Conservation (phyloP, 192 early-diverging fungal species). For the Linnemannia zychae region DNA sequence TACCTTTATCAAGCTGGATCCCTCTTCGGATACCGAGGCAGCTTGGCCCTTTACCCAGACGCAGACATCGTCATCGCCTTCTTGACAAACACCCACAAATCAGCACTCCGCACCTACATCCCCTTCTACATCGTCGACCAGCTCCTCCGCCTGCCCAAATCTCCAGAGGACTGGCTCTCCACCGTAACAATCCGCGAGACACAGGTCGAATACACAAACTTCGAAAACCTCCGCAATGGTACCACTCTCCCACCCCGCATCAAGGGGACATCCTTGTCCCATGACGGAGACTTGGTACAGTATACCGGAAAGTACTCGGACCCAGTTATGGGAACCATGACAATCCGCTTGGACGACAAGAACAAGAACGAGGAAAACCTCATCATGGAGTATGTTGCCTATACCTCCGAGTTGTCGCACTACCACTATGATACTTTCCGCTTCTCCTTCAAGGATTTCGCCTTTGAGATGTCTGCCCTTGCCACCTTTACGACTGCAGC, state of each 20-base stretch:
- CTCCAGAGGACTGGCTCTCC: background rate
- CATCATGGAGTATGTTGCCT: background rate
- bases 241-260: background rate
- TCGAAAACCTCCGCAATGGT: background rate
- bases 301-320: background rate
- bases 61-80: constrained; percentile 8
- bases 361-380: background rate
- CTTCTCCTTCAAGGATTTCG: background rate
- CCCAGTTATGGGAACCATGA: background rate
- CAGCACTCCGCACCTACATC: background rate
- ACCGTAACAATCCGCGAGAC: background rate
- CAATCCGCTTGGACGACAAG: background rate
- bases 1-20: background rate
- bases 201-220: background rate
- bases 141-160: background rate
- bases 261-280: background rate
- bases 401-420: background rate
- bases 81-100: constrained; percentile 3
- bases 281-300: background rate
- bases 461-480: background rate
- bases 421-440: background rate
- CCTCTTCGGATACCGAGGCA: background rate
- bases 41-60: background rate
- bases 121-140: constrained; percentile 4
- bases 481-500: background rate